Conservation (phyloP, 73 alveolate species). For the Paramecium caudatum region DNA sequence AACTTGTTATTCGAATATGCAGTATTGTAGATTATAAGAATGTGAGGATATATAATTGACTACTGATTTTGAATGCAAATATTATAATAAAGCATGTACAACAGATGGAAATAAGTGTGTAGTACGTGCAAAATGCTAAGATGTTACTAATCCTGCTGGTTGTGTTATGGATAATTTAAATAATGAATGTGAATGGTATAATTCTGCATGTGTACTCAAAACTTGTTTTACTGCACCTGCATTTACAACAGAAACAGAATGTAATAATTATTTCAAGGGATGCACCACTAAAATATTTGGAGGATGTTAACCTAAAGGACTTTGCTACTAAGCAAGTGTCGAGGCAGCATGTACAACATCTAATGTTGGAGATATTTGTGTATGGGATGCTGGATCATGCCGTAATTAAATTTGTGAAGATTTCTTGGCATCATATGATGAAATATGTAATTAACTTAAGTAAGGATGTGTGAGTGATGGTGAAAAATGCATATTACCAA, state of each 20-base stretch:
- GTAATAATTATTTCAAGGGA: not conserved
- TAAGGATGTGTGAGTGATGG: conserved; percentile 44
- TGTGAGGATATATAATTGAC: not conserved
- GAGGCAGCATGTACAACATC: conserved; percentile 53
- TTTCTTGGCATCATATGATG: not conserved
- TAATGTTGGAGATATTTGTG: not conserved
- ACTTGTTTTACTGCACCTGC: conserved; percentile 31
- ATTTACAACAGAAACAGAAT: conserved; percentile 17
- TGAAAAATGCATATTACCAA: not conserved
- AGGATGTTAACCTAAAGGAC: conserved; percentile 3
- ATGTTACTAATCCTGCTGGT: conserved; percentile 13
- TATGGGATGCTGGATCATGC: not conserved
- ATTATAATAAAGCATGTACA: not conserved
- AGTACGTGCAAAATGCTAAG: not conserved
- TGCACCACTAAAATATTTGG: conserved; percentile 58
- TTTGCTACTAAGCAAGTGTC: not conserved
- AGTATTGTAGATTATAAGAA: conserved; percentile 30
- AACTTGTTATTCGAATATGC: conserved; percentile 2
- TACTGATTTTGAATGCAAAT: conserved; percentile 25
- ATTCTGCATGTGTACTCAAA: conserved; percentile 1
- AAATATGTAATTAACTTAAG: not conserved
- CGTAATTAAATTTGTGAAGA: conserved; percentile 7
- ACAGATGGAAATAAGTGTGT: conserved; percentile 33
- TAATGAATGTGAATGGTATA: conserved; percentile 45
- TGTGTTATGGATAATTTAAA: conserved; percentile 43